Percentiles rank a stretch among this genome's conserved stretches.
phyloP scores from a whole-genome alignment of 441 rosid species.

The Pelargonium myrrhifolium region DNA sequence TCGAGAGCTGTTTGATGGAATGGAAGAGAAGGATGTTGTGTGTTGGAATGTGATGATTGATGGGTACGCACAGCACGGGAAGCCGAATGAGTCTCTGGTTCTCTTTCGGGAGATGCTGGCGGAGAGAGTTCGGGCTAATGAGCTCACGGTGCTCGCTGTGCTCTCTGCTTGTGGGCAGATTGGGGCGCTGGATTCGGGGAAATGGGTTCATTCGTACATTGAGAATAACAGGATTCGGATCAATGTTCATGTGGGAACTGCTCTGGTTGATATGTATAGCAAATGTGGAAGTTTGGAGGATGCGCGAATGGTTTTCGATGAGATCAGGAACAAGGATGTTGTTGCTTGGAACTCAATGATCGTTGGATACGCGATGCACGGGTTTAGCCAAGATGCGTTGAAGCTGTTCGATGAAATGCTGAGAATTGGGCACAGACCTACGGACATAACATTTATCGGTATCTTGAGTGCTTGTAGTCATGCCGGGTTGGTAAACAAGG shows the following conservation, averaged over 20 bases:
- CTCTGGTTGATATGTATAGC: constrained; percentile 56
- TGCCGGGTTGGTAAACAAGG: constrained; percentile 35
- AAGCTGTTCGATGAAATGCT: constrained; percentile 38
- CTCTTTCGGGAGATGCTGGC: constrained; percentile 46
- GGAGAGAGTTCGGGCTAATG: constrained; percentile 38
- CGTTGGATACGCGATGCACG: constrained; percentile 48
- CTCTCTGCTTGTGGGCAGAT: constrained; percentile 61
- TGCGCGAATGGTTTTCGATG: constrained; percentile 44
- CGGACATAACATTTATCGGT: constrained; percentile 35
- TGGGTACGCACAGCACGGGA: constrained; percentile 53
- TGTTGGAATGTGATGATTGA: constrained; percentile 80
- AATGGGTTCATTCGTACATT: constrained; percentile 54
- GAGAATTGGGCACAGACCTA: constrained; percentile 24
- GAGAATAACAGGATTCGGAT: constrained; percentile 34
- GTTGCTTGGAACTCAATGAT: constrained; percentile 68
- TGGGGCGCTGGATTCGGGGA: constrained; percentile 60
- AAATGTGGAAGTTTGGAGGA: constrained; percentile 62
- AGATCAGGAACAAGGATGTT: constrained; percentile 38
- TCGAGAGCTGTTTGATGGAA: constrained; percentile 42
- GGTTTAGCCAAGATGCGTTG: constrained; percentile 40
- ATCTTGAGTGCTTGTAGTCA: constrained; percentile 36
- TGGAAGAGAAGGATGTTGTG: constrained; percentile 48
- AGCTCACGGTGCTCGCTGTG: constrained; percentile 42
- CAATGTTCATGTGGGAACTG: constrained; percentile 45
- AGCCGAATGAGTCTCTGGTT: constrained; percentile 39